Conservation (phyloP, 2,329 filamentous ascomycete genomes). For the Cytospora paraplurivora region DNA sequence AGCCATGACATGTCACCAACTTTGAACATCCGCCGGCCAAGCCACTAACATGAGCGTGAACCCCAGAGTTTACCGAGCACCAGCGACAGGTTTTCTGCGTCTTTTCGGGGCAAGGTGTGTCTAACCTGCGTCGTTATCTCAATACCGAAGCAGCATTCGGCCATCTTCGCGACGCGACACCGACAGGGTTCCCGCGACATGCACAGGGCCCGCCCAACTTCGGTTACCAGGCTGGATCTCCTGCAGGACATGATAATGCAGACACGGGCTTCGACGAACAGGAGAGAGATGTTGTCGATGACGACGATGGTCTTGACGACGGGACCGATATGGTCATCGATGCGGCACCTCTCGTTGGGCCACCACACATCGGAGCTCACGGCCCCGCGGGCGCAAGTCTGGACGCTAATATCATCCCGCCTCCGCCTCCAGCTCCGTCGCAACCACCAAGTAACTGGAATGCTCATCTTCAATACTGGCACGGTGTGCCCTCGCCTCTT, state of each 20-base stretch:
- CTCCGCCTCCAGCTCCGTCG: constrained; percentile 24
- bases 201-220: constrained; percentile 26
- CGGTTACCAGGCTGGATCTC: constrained; percentile 26
- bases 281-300: constrained; percentile 38
- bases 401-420: constrained; percentile 25
- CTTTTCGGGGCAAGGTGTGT: constrained; percentile 86
- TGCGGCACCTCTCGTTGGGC: constrained; percentile 28
- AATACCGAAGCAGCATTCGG: constrained; percentile 58
- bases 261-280: constrained; percentile 44
- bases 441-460: constrained; percentile 17
- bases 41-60: constrained; percentile 9
- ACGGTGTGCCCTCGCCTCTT: constrained; percentile 14
- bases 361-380: neutral
- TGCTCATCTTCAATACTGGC: constrained; percentile 22
- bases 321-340: constrained; percentile 37
- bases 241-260: constrained; percentile 24
- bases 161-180: constrained; percentile 42
- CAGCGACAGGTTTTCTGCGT: constrained; percentile 97
- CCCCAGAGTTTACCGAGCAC: constrained; percentile 85
- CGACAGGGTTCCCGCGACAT: constrained; percentile 19
- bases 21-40: neutral
- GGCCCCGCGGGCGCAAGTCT: constrained; percentile 14
- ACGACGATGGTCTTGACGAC: constrained; percentile 37
- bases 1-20: constrained; percentile 30
- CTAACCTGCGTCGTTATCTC: constrained; percentile 74